A percentile compares a stretch with the other conserved stretches of the same genome.
Conservation (phyloP, 2,329 filamentous ascomycete species). For the Didymellaceae sp. region DNA sequence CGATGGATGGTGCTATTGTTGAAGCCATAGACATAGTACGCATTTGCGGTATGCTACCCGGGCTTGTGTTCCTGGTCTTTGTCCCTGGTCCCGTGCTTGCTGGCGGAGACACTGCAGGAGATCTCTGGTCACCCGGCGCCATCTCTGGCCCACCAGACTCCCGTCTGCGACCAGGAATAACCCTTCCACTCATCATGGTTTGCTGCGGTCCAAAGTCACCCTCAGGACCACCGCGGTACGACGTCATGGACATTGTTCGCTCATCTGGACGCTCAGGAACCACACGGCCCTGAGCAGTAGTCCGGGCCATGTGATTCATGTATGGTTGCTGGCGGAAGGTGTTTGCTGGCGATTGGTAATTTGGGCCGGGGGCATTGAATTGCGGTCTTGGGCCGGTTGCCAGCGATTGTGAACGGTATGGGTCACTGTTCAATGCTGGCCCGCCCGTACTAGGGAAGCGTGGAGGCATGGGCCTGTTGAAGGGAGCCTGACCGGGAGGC, state of each 20-base stretch:
- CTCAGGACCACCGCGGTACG: slow-evolving; percentile 76
- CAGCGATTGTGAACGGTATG: slow-evolving; percentile 91
- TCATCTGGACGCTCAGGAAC: slow-evolving; percentile 93
- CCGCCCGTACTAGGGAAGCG: slow-evolving; percentile 62
- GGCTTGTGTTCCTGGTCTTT: slow-evolving; percentile 45
- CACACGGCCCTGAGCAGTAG: slow-evolving; percentile 87
- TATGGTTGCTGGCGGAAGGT: slow-evolving; percentile 81
- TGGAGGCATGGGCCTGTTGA: slow-evolving; percentile 62
- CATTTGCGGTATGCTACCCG: slow-evolving; percentile 51
- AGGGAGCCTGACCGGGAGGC: slow-evolving; percentile 56
- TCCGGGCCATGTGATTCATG: slow-evolving; percentile 71
- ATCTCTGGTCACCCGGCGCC: slow-evolving; percentile 26
- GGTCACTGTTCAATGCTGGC: slow-evolving; percentile 81
- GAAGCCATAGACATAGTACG: slow-evolving; percentile 95
- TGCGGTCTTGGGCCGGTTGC: slow-evolving; percentile 76
- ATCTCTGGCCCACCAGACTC: slow-evolving; percentile 56
- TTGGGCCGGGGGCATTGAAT: slow-evolving; percentile 63
- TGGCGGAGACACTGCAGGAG: slow-evolving; percentile 30
- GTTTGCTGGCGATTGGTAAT: slow-evolving; percentile 67
- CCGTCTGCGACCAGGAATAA: slow-evolving; percentile 79
- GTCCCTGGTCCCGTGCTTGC: slow-evolving; percentile 38
- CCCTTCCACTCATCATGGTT: slow-evolving; percentile 89
- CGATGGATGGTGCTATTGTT: slow-evolving; percentile 62
- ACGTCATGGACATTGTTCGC: slow-evolving; percentile 94
- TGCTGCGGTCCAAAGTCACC: slow-evolving; percentile 71